These are phyloP conservation scores for Antrodiella citrinella DNA, from an alignment of 768 basidiomycete genomes.

Conservation along the genomic window DNA sequence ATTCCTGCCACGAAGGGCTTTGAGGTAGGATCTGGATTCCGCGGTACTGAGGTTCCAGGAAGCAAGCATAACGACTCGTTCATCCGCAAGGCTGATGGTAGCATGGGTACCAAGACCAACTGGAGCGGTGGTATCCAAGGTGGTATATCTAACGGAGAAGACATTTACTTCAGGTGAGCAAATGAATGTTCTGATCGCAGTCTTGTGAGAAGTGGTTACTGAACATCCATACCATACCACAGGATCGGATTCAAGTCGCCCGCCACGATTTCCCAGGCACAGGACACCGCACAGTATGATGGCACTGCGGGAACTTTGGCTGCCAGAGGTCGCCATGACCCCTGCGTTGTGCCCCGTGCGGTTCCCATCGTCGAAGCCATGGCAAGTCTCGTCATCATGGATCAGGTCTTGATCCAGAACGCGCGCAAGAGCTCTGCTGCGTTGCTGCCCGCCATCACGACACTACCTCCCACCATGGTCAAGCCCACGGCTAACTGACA, in stretches of 20 bases:
- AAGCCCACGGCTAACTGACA: constrained; percentile 32
- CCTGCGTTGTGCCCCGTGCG: constrained; percentile 94
- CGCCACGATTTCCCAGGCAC: constrained; percentile 91
- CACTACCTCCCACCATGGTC: constrained; percentile 91
- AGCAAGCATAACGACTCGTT: constrained; percentile 92
- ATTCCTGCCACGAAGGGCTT: constrained; percentile 98
- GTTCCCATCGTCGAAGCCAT: constrained; percentile 98
- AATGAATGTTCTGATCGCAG: constrained; percentile 6
- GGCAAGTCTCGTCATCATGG: constrained; percentile 94
- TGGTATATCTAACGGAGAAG: constrained; percentile 95
- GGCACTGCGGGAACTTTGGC: constrained; percentile 84
- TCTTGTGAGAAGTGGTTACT: constrained; percentile 2
- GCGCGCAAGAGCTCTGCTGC: constrained; percentile 66
- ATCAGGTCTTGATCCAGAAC: constrained; percentile 85
- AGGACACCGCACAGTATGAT: constrained; percentile 88
- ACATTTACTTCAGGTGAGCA: constrained; percentile 89
- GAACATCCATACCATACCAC: neutral
- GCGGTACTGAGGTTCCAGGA: constrained; percentile 89
- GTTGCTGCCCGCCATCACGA: constrained; percentile 76
- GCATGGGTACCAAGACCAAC: constrained; percentile 80
- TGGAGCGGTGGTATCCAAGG: constrained; percentile 98
- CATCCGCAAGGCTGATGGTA: constrained; percentile 52
- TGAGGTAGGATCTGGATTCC: constrained; percentile 95
- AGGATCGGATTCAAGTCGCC: constrained; percentile 98
- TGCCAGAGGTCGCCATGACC: constrained; percentile 91